phyloP scores from a whole-genome alignment of 768 basidiomycete species.

The Lactarius evosmus region DNA sequence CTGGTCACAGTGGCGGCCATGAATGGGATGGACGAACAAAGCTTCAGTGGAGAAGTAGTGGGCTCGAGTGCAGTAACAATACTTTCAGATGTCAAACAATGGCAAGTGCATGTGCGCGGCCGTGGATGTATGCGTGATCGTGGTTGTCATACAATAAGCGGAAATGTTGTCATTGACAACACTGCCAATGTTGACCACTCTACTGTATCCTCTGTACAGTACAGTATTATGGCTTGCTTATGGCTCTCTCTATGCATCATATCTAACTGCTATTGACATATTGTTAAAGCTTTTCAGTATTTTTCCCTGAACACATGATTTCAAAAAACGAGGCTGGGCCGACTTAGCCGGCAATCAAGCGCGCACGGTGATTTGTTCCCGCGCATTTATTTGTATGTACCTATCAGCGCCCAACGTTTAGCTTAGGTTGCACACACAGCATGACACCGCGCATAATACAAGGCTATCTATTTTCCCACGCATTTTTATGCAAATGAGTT shows the following conservation, averaged over 20 bases:
- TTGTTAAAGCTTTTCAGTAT: neutral
- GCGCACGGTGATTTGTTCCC: neutral
- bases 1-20: constrained; percentile 31
- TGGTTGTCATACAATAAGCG: neutral
- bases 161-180: neutral
- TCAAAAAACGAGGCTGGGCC: neutral
- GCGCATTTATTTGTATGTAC: neutral
- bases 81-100: neutral
- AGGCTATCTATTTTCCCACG: neutral
- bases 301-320: neutral
- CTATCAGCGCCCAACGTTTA: neutral
- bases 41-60: neutral
- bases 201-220: neutral
- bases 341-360: neutral
- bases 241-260: neutral
- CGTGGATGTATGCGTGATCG: neutral
- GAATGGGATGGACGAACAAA: neutral
- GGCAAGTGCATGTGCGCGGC: neutral
- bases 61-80: neutral
- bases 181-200: neutral
- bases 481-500: neutral
- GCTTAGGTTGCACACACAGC: neutral
- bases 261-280: neutral
- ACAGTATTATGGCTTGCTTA: neutral
- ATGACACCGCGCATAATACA: neutral